Percentiles rank a stretch among this genome's conserved stretches.
These are phyloP conservation scores for Cercospora beticola DNA, from an alignment of 2,329 filamentous ascomycete genomes.

Conservation along the genomic window DNA sequence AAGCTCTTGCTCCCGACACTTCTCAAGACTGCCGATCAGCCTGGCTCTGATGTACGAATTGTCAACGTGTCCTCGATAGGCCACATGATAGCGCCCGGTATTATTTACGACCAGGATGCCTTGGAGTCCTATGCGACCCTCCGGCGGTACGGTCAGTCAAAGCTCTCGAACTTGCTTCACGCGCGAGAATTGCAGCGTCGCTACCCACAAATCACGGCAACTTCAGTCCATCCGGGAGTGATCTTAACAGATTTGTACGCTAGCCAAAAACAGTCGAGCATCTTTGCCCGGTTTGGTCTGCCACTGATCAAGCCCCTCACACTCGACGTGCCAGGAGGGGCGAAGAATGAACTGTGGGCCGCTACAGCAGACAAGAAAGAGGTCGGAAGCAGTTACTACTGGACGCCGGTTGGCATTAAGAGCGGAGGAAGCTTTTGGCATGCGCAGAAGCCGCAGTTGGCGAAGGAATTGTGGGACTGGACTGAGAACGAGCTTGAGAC, in stretches of 20 bases:
- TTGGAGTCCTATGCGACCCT: slow-evolving; percentile 38
- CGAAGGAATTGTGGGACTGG: slow-evolving; percentile 43
- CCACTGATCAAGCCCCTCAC: slow-evolving; percentile 20
- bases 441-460: slow-evolving; percentile 30
- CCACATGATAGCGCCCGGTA: slow-evolving; percentile 28
- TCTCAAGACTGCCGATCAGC: slow-evolving; percentile 40
- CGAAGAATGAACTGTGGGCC: slow-evolving; percentile 34
- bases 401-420: slow-evolving; percentile 28
- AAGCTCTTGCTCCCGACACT: slow-evolving; percentile 49
- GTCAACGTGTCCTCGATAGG: slow-evolving; percentile 45
- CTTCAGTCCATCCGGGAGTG: slow-evolving; percentile 63
- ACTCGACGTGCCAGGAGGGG: slow-evolving; percentile 27
- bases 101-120: slow-evolving; percentile 40
- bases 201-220: slow-evolving; percentile 60
- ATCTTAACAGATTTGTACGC: slow-evolving; percentile 59
- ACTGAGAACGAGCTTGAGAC: slow-evolving; percentile 34
- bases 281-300: slow-evolving; percentile 8
- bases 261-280: slow-evolving; percentile 19
- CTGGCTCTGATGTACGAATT: slow-evolving; percentile 46
- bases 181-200: slow-evolving; percentile 59
- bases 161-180: slow-evolving; percentile 62
- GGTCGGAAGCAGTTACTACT: slow-evolving; percentile 27
- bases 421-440: slow-evolving; percentile 26
- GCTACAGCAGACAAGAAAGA: slow-evolving; percentile 27
- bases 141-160: slow-evolving; percentile 60